Conservation (phyloP, 495 filamentous ascomycete genomes). For the Margaritispora aquatica region DNA sequence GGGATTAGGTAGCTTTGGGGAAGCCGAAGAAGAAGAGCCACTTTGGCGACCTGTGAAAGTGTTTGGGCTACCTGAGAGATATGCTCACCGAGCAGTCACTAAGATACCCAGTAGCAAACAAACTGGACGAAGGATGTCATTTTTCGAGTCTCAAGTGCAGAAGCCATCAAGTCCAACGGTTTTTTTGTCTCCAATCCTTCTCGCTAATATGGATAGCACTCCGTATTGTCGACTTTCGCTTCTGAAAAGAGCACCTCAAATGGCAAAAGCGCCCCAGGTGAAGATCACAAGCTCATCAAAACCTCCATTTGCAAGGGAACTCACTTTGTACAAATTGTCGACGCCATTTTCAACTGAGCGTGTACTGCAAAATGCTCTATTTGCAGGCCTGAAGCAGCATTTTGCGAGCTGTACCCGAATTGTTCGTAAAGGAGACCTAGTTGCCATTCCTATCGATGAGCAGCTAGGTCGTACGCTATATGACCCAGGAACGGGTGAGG, state of each 20-base stretch:
- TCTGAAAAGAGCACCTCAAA: constrained; percentile 41
- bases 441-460: constrained; percentile 81
- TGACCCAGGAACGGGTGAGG: constrained; percentile 49
- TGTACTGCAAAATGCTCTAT: constrained; percentile 72
- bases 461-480: constrained; percentile 70
- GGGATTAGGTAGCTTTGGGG: constrained; percentile 46
- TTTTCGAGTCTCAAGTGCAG: constrained; percentile 48
- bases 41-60: constrained; percentile 73
- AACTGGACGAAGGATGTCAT: constrained; percentile 40
- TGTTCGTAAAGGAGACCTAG: constrained; percentile 76
- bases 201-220: constrained; percentile 73
- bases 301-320: constrained; percentile 83
- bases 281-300: constrained; percentile 51
- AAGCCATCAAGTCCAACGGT: constrained; percentile 50
- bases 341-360: constrained; percentile 84
- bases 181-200: constrained; percentile 77
- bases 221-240: constrained; percentile 68
- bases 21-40: constrained; percentile 39
- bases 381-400: constrained; percentile 76
- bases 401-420: constrained; percentile 75
- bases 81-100: constrained; percentile 44
- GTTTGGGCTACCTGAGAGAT: constrained; percentile 76
- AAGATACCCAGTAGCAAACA: constrained; percentile 44
- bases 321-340: constrained; percentile 83
- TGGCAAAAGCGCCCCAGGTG: constrained; percentile 31